Base-by-base conservation (phyloP, 106 monocot species). In the Phalaenopsis equestris region DNA sequence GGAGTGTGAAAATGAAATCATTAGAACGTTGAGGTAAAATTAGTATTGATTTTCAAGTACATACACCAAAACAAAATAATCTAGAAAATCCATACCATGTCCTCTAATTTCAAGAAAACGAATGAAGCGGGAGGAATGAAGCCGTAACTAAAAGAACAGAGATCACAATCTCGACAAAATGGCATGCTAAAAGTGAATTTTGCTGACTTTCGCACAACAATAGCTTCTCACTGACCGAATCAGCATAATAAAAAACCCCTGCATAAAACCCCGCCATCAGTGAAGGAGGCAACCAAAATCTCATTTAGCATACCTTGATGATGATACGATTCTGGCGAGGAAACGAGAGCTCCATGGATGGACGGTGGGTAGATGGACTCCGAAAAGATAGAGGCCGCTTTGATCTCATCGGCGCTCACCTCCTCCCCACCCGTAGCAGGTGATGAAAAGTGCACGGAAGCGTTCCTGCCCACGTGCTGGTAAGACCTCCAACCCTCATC, bases 381-480 rank as follows among this genome's bases (percentile, higher is more conserved):
- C 19, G 89, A 86, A 56, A 88, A 79, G 77, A 80, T 52, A 64
- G 90, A 80, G 18, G 92, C 90, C 30, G 88, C 82, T 81, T 88
- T 75, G 79, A 92, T 78, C 79, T 92, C 92, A 17, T 88, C 86
- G 18, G 81, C 86, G 88, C 88, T 90, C 8, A 92, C 75, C 61
- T 74, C 80, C 42, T 84, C 81, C 16, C 83, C 85, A 0, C 21
- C 76, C 24, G 41, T 42, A 17, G 67, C 18, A 39, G 67, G 30
- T 23, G 81, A 21, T 17, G 84, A 80, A 41, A 81, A 65, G 79
- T 79, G 79, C 56, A 76, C 76, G 41, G 92, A 86, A 9, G 82
- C 79, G 79, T 77, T 90, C 76, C 88, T 82, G 16, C 86, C 86
- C 11, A 90, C 55, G 79, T 76, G 81, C 84, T 92, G 82, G 82